phyloP scores from a whole-genome alignment of 1,139 yeast genomes.

The Zygosaccharomyces pseudobailii region DNA sequence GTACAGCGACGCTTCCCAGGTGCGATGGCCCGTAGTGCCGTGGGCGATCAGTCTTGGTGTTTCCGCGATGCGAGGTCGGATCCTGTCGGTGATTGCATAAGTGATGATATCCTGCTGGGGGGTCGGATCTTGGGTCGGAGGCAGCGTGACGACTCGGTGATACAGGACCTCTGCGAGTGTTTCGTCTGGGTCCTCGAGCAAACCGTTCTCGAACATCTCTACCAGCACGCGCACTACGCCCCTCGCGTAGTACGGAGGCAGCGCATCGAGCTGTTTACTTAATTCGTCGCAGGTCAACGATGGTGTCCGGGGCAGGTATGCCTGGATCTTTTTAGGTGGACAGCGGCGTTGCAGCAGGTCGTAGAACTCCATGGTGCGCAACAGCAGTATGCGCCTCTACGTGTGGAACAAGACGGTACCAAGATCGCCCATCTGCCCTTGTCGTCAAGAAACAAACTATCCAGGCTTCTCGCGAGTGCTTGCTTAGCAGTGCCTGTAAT shows the following conservation, averaged over 20 bases:
- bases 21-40: slow-evolving; percentile 84
- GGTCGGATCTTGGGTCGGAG: slow-evolving; percentile 40
- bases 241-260: not conserved
- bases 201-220: slow-evolving; percentile 30
- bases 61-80: slow-evolving; percentile 47
- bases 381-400: too few species aligned
- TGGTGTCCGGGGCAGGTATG: not conserved
- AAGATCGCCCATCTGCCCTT: too few species aligned
- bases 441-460: too few species aligned
- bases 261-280: not conserved
- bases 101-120: slow-evolving; percentile 47
- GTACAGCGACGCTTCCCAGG: slow-evolving; percentile 93
- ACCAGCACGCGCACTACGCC: slow-evolving; percentile 5
- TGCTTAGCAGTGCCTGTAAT: too few species aligned
- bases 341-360: slow-evolving; percentile 4
- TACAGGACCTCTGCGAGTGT: slow-evolving; percentile 46
- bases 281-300: not conserved
- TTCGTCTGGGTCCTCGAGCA: slow-evolving; percentile 21
- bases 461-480: too few species aligned
- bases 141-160: slow-evolving; percentile 44
- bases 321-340: slow-evolving; percentile 1
- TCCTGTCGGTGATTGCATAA: slow-evolving; percentile 38
- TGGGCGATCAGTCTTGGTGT: slow-evolving; percentile 60
- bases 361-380: not conserved
- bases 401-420: too few species aligned